Conservation (phyloP, 2,329 filamentous ascomycete genomes). For the Pseudogymnoascus sp. region DNA sequence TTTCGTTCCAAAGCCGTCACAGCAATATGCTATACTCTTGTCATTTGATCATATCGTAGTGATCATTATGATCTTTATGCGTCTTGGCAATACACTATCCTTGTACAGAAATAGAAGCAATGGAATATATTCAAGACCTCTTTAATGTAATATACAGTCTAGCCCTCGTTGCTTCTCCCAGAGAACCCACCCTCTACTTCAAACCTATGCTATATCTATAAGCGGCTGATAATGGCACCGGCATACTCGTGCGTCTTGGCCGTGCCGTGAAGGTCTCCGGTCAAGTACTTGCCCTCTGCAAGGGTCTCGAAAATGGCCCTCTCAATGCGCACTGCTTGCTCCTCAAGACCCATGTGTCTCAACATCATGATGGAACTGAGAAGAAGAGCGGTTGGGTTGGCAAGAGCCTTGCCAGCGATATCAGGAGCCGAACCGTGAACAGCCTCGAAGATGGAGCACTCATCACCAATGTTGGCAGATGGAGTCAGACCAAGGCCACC, state of each 20-base stretch:
- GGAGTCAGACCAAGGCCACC: conserved; percentile 94
- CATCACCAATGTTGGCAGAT: conserved; percentile 96
- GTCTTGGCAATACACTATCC: not conserved
- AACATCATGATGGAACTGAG: conserved; percentile 99
- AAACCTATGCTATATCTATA: conserved; percentile 28
- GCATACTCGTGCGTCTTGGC: conserved; percentile 94
- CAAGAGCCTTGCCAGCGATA: conserved; percentile 90
- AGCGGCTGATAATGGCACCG: conserved; percentile 65
- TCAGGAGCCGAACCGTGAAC: conserved; percentile 96
- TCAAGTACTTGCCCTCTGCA: conserved; percentile 91
- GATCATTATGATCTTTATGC: not conserved
- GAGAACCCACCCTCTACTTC: not conserved
- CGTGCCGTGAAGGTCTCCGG: conserved; percentile 91
- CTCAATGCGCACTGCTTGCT: conserved; percentile 82
- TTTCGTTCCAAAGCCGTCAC: not conserved
- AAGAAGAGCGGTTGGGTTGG: conserved; percentile 93
- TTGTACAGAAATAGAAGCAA: not conserved
- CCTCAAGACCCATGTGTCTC: conserved; percentile 87
- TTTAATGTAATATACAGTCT: conserved; percentile 26
- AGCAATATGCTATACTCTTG: not conserved
- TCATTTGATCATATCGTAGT: not conserved
- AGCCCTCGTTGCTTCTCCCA: not conserved
- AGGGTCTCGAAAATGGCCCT: conserved; percentile 91
- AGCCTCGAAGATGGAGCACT: conserved; percentile 99
- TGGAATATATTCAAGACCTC: conserved; percentile 14